Base-by-base conservation (phyloP, 129 eudicot genomes). In the Artemisia argyi region DNA sequence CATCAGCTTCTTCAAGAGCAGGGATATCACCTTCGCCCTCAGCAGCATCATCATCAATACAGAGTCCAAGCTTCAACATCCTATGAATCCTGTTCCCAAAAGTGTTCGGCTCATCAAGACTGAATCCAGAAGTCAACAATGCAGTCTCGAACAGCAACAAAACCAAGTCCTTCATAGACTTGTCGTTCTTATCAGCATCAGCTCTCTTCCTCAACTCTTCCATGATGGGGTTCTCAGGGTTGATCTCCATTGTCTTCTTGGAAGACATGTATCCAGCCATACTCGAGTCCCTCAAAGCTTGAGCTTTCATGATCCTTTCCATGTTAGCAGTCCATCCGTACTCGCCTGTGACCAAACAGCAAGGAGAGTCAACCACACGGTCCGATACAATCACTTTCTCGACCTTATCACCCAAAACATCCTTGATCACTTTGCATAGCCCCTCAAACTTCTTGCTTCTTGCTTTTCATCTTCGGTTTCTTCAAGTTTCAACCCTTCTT, bases 391-490 rank as follows among this genome's bases (percentile, higher is more conserved):
- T 16, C 4, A 81, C 82, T 4, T 30, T 30, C 4, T 30, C 39
- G 4, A 30, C 83, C 28, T 55, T 80, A 26, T 80, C 80, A 5
- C 79, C 86, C 53, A 78, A 62, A 10, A 82, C 79, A 39, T 82
- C 83, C 80, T 82, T 82, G 2, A 82, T 82, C 72, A 82, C 83
- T 69, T 82, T 82, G 71, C 80, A 80, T 3, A 80, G 65, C 4
- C 59, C 22, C 59, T 54, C 59, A 54, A 54, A 54, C 59, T 67
- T 88, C 96, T 53, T 83, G 69, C 55, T 85, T 85, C 71, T 79
- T 72, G n/a, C 80, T 83, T 85, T 76, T 85, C 91, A 8, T 85
- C 96, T 67, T 85, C 96, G 17, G 71, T 83, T 78, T 85, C 96
- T 1, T 88, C 96, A 3, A 68, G 73, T 61, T 68, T 68, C n/a